Percentiles rank a stretch among this genome's conserved stretches.
phyloP scores from a whole-genome alignment of 148 eudicot genomes.

The Bassia scoparia region DNA sequence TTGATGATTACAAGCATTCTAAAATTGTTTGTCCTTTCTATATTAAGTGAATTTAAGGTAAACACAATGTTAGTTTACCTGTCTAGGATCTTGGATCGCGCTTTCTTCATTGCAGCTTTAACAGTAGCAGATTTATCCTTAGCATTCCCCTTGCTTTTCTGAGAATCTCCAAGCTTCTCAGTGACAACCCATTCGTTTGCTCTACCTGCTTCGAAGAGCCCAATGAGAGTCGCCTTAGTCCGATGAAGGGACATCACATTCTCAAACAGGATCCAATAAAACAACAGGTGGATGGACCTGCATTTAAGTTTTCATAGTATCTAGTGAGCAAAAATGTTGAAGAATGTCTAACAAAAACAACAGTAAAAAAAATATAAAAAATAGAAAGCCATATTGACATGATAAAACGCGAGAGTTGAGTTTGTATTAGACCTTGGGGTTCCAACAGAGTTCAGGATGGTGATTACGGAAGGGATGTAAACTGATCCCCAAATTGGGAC shows the following conservation, averaged over 20 bases:
- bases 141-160: constrained; percentile 52
- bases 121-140: constrained; percentile 34
- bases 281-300: constrained; percentile 88
- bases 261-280: constrained; percentile 95
- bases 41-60: no score
- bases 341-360: background rate
- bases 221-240: constrained; percentile 88
- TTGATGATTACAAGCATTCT: no score
- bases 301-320: background rate
- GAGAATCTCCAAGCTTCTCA: constrained; percentile 85
- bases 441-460: constrained; percentile 82
- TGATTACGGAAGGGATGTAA: constrained; percentile 80
- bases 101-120: constrained; percentile 46
- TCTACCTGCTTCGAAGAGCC: constrained; percentile 78
- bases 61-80: no score
- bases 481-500: constrained; percentile 89
- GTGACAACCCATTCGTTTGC: constrained; percentile 98
- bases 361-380: background rate
- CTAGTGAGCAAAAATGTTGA: background rate
- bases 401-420: background rate
- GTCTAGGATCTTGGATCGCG: constrained; percentile 56
- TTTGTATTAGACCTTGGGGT: constrained; percentile 69
- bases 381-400: background rate
- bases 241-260: constrained; percentile 97
- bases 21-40: no score